Evolutionary conservation across 1,284 basidiomycete species (phyloP).

Genomic region (Naganishia liquefaciens): DNA sequence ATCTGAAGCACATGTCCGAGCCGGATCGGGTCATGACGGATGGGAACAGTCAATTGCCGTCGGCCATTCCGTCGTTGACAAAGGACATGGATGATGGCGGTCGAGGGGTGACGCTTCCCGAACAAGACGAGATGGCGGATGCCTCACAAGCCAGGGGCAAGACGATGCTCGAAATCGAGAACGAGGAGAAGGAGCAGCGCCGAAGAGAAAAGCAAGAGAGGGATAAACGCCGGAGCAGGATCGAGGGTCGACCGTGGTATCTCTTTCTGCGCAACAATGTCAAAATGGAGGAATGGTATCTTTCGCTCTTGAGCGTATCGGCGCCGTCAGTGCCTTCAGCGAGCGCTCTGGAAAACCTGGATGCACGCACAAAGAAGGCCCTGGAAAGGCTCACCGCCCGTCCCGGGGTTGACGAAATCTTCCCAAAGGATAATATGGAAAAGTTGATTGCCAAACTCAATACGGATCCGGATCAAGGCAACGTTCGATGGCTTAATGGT

Average conservation of each 20-base stretch:
- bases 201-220: slow-evolving; percentile 58
- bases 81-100: slow-evolving; percentile 43
- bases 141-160: slow-evolving; percentile 44
- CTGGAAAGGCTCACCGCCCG: slow-evolving; percentile 42
- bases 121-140: slow-evolving; percentile 56
- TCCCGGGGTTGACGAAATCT: slow-evolving; percentile 64
- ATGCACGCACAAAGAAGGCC: slow-evolving; percentile 10
- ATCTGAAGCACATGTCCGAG: slow-evolving; percentile 17
- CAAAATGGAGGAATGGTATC: slow-evolving; percentile 87
- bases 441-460: slow-evolving; percentile 81
- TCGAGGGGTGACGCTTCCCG: slow-evolving; percentile 19
- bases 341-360: slow-evolving; percentile 12
- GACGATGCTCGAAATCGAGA: slow-evolving; percentile 50
- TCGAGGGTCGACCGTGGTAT: slow-evolving; percentile 71
- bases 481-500: slow-evolving; percentile 95
- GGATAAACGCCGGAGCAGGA: slow-evolving; percentile 53
- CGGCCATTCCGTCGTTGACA: slow-evolving; percentile 35
- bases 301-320: slow-evolving; percentile 56
- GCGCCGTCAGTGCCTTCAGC: slow-evolving; percentile 11
- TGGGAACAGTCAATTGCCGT: background rate
- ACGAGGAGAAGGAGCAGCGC: slow-evolving; percentile 52
- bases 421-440: slow-evolving; percentile 77
- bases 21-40: background rate
- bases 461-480: slow-evolving; percentile 88
- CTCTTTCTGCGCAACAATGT: slow-evolving; percentile 79